Base-by-base conservation (phyloP, 371 early-diverging fungal genomes). In the Parasitella parasitica region DNA sequence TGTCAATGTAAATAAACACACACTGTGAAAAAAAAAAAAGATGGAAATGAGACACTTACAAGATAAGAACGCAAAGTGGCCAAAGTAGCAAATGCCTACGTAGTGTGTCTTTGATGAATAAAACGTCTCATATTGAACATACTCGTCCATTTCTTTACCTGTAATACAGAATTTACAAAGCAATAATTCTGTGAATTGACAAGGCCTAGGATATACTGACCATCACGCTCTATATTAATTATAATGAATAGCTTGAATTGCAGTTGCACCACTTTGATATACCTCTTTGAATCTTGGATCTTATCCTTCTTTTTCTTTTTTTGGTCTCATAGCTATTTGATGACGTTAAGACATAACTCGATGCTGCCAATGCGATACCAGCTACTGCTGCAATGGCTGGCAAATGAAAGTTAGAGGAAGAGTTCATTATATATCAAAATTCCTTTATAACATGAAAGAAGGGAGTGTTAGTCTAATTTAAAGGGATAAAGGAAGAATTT, bases 121-220 rank as follows among this genome's bases (percentile, higher is more conserved):
- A 18, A 6, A 41, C 32, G 30, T 37, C 37, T 56, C 43, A 37
- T 26, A 41, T 20, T 16, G 9, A 32, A 32, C 1, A 15, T 2
- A 18, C 4, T 0, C 8, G 5, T 7, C 18, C 41, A 15, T 20
- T 39, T 59, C 8, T 12, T 50, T 64, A 87, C 89, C 83, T 95
- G 96, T 35, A 94, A 67, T 7, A 94, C 91, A 18, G 90, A 86
- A 73, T 95, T 95, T 64, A 94, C 77, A 65, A 95, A 95, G 77
- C 96, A 95, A 39, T 94, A 89, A 70, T 95, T 95, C 34, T 94
- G 94, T 27, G 87, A 75, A 63, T 95, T 95, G 38, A 87, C 78
- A 28, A 95, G 79, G 6, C 96, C 96, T 54, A 77, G 70, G 32
- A 86, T 70, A 50, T 71, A 80, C 39, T 64, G 64, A 6, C 72